Base-by-base conservation (phyloP, 2,329 filamentous ascomycete species). In the Ilyonectria sp. region DNA sequence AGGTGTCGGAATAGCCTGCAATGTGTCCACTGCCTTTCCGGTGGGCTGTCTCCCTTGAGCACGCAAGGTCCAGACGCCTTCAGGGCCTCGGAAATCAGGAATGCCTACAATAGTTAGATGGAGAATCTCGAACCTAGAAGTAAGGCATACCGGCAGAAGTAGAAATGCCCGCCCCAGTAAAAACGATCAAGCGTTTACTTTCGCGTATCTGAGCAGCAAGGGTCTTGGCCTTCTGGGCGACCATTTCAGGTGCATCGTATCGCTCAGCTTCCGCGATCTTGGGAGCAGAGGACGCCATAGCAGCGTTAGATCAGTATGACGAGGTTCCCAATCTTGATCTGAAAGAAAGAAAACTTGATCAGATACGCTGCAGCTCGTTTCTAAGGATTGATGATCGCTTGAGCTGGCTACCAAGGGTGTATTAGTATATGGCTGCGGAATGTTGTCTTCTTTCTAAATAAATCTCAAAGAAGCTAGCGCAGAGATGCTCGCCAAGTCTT, bases 91-190 rank as follows among this genome's bases (percentile, higher is more conserved):
- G 60, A 86, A 86, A 55, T 86, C 84, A 3, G 84, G 82, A 17
- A 86, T 85, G 2, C 82, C 83, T 84, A 19, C 3, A 26, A 6
- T 6, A 8, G 4, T 7, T 1, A 6, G 3, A 35, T 9, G 31
- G n/a, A 9, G 0, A 11, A 21, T 6, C 6, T 3, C 1, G 13
- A 49, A 7, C 1, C 23, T 2, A 0, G 0, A 9, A 1, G 0
- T 46, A 6, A 17, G 13, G 6, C 75, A 69, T 29, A 80, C 82
- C 83, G 1, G 83, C 83, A 17, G 83, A 85, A 4, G 83, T 86
- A 3, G 84, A 86, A 9, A 86, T 74, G 0, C 84, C 84, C 0
- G 84, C 84, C 0, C 84, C 83, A 0, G 84, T 86, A 54, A 85
- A 86, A 1, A 78, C 81, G 10, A 86, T 83, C 17, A 86, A 80